Conservation (phyloP, 495 filamentous ascomycete genomes). For the Chaetomidium leptoderma region DNA sequence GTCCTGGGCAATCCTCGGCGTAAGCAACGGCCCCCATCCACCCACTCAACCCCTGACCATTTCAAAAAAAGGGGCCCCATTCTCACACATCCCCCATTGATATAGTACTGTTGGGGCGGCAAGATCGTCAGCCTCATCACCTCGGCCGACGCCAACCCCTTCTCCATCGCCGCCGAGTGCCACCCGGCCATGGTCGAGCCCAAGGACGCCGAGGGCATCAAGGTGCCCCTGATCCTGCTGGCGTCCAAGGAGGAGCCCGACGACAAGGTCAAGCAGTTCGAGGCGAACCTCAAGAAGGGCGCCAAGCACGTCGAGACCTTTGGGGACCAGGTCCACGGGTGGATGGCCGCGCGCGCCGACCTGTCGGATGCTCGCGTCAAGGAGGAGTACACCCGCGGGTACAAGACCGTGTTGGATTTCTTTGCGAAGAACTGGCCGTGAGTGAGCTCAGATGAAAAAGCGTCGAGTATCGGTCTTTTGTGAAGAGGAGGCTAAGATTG, state of each 20-base stretch:
- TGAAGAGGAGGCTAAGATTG: conserved; percentile 6
- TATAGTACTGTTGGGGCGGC: conserved; percentile 83
- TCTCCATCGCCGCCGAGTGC: conserved; percentile 63
- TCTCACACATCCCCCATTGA: not conserved
- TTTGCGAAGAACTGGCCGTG: conserved; percentile 59
- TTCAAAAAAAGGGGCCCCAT: not conserved
- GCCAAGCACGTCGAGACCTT: conserved; percentile 78
- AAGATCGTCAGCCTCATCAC: conserved; percentile 62
- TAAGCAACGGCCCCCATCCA: conserved; percentile 29
- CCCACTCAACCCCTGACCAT: not conserved
- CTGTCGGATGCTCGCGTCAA: conserved; percentile 62
- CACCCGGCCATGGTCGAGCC: conserved; percentile 91
- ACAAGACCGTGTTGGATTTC: conserved; percentile 68
- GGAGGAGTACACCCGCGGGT: conserved; percentile 75
- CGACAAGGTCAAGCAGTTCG: conserved; percentile 67
- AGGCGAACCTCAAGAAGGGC: conserved; percentile 58
- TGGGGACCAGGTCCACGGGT: conserved; percentile 78
- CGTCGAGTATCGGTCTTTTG: not conserved
- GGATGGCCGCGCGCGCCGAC: conserved; percentile 78
- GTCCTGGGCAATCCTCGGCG: conserved; percentile 80
- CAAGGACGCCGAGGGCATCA: conserved; percentile 62
- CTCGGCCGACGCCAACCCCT: conserved; percentile 55
- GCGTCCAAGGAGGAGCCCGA: conserved; percentile 63
- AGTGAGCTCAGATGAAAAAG: not conserved
- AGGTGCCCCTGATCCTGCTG: conserved; percentile 60